These are phyloP conservation scores for Takashimella tepidaria DNA, from an alignment of 1,284 basidiomycete genomes.

Conservation along the genomic window DNA sequence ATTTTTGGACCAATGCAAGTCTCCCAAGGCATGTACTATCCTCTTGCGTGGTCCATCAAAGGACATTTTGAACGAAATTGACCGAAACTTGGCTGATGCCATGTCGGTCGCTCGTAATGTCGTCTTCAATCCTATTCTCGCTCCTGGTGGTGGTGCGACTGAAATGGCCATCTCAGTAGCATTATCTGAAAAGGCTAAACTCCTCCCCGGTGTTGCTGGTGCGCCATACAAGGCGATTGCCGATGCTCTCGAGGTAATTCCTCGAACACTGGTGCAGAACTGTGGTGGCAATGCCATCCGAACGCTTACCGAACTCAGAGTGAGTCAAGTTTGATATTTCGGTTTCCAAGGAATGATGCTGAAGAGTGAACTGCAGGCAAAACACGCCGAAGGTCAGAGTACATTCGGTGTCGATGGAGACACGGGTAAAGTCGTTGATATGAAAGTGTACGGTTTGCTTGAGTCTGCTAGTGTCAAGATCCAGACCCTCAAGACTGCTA, in stretches of 20 bases:
- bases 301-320: slow-evolving; percentile 83
- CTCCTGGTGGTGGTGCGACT: slow-evolving; percentile 92
- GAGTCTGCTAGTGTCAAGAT: slow-evolving; percentile 97
- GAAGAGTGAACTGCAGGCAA: slow-evolving; percentile 77
- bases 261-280: slow-evolving; percentile 91
- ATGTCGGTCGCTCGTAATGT: slow-evolving; percentile 97
- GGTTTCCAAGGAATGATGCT: not conserved
- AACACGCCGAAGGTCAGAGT: slow-evolving; percentile 85
- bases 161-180: slow-evolving; percentile 97
- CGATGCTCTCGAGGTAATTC: slow-evolving; percentile 97
- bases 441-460: slow-evolving; percentile 89
- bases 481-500: slow-evolving; percentile 94
- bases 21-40: slow-evolving; percentile 98
- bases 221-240: slow-evolving; percentile 88
- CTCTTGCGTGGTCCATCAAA: slow-evolving; percentile 97
- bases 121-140: slow-evolving; percentile 87
- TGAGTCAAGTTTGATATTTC: not conserved
- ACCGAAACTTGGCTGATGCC: slow-evolving; percentile 94
- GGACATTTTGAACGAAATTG: slow-evolving; percentile 96
- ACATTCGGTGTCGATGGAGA: slow-evolving; percentile 94
- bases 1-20: slow-evolving; percentile 84
- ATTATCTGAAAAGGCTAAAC: slow-evolving; percentile 75
- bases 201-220: slow-evolving; percentile 75
- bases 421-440: slow-evolving; percentile 89
- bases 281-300: slow-evolving; percentile 92